Conservation (phyloP, 768 basidiomycete species). For the Lentinula aciculospora region DNA sequence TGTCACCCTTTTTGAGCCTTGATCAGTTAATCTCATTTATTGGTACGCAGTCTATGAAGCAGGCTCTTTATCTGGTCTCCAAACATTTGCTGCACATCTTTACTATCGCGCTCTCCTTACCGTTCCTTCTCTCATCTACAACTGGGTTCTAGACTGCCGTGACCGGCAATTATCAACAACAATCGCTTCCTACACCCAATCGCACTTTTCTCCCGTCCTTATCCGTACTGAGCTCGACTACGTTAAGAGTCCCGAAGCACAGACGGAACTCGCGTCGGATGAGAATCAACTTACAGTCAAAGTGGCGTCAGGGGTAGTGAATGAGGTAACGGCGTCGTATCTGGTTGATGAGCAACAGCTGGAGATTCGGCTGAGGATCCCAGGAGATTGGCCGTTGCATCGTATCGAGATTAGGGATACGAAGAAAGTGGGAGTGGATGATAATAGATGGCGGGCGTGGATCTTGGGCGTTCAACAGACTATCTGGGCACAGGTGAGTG, state of each 20-base stretch:
- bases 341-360: constrained; percentile 90
- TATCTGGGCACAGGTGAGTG: constrained; percentile 76
- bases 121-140: constrained; percentile 79
- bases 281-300: constrained; percentile 73
- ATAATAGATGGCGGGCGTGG: constrained; percentile 92
- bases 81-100: constrained; percentile 76
- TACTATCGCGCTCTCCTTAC: constrained; percentile 84
- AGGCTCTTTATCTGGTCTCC: constrained; percentile 43
- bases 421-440: constrained; percentile 81
- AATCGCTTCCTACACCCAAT: constrained; percentile 73
- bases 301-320: constrained; percentile 53
- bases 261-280: constrained; percentile 51
- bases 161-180: constrained; percentile 82
- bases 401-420: constrained; percentile 84
- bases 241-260: constrained; percentile 49
- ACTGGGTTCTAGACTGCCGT: constrained; percentile 83
- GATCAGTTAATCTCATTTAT: background rate
- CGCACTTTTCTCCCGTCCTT: constrained; percentile 85
- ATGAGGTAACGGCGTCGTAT: constrained; percentile 83
- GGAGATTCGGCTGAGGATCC: constrained; percentile 83
- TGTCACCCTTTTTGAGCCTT: background rate
- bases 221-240: constrained; percentile 78
- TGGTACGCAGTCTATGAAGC: constrained; percentile 51
- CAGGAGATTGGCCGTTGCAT: constrained; percentile 86
- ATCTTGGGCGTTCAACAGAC: constrained; percentile 88